Evolutionary conservation across 2,329 filamentous ascomycete species (phyloP).

Genomic region (Fusarium sp.): DNA sequence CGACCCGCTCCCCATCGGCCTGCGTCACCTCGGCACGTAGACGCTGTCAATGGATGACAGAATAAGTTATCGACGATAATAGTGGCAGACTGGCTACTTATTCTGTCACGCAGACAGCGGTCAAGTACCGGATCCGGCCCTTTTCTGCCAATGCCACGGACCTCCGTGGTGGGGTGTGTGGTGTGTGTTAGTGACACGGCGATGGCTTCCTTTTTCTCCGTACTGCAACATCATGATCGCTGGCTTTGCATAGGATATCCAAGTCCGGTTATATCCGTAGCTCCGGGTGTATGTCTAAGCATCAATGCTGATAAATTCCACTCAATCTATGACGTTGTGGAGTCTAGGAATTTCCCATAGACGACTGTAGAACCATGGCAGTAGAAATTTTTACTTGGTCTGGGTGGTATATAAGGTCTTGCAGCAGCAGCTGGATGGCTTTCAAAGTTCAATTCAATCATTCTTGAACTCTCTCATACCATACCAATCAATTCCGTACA

Average conservation of each 20-base stretch:
- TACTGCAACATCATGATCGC: not conserved
- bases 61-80: too few species aligned
- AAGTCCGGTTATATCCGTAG: conserved; percentile 24
- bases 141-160: not conserved
- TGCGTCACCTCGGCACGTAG: not conserved
- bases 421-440: not conserved
- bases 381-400: not conserved
- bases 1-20: conserved; percentile 12
- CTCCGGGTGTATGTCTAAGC: not conserved
- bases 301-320: conserved; percentile 29
- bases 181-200: conserved; percentile 3
- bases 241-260: not conserved
- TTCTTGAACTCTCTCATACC: not conserved
- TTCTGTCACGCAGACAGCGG: too few species aligned
- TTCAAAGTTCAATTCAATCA: not conserved
- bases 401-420: conserved; percentile 8
- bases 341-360: not conserved
- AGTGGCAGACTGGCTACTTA: too few species aligned
- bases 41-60: too few species aligned
- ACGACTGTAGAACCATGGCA: conserved; percentile 7
- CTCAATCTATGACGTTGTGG: conserved; percentile 31
- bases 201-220: conserved; percentile 27
- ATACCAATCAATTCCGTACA: not conserved
- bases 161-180: too few species aligned
- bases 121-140: conserved; percentile 3